Conservation (phyloP, 306 rosid species). For the Gleditsia sinensis region DNA sequence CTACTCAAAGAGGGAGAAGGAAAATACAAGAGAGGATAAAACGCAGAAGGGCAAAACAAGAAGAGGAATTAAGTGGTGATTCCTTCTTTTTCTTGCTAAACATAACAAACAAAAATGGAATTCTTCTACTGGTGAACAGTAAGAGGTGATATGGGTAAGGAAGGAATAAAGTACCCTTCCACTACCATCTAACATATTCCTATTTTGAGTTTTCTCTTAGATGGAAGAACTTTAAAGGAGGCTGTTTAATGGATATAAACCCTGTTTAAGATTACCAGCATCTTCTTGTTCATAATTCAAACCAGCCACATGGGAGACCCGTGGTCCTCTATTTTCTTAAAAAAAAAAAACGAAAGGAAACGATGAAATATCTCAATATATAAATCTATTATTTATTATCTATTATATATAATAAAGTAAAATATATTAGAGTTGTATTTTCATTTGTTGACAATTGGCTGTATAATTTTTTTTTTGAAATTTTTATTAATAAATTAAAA, state of each 20-base stretch:
- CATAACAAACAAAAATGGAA: constrained; percentile 25
- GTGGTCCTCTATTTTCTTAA: no score
- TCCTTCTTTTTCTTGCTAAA: constrained; percentile 28
- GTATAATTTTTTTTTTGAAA: no score
- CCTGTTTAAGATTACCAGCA: constrained; percentile 28
- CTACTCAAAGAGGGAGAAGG: constrained; percentile 15
- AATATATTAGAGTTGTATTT: no score
- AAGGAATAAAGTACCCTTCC: constrained; percentile 69
- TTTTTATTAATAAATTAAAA: no score
- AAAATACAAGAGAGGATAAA: constrained; percentile 28
- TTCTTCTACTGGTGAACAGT: constrained; percentile 7
- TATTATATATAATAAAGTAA: no score
- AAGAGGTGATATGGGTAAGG: constrained; percentile 48
- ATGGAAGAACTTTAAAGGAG: constrained; percentile 25
- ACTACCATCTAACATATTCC: constrained; percentile 55
- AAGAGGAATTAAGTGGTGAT: constrained; percentile 25
- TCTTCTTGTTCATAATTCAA: constrained; percentile 21
- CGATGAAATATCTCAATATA: no score
- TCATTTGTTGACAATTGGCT: no score
- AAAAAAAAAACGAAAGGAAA: no score
- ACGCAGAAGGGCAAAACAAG: background rate
- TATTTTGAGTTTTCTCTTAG: constrained; percentile 38
- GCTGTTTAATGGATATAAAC: constrained; percentile 23
- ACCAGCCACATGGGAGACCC: no score
- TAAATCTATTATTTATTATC: no score